These are phyloP conservation scores for Themeda triandra DNA, from an alignment of 176 grass and related monocot genomes.

Conservation along the genomic window DNA sequence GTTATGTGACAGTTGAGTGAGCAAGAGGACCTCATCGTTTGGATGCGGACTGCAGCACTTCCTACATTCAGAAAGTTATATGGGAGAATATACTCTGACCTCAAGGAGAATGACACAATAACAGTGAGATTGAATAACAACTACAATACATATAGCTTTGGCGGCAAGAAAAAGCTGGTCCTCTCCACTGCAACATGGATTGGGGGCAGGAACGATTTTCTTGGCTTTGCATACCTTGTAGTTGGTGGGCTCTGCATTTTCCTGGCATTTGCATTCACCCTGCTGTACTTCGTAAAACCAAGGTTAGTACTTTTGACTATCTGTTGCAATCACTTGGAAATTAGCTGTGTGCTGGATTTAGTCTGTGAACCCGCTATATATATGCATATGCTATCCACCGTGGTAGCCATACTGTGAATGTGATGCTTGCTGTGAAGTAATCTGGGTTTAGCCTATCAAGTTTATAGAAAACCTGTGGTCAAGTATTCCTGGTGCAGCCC, in stretches of 20 bases:
- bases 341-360: conserved; percentile 9
- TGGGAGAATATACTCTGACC: conserved; percentile 71
- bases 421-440: neutral
- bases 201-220: conserved; percentile 83
- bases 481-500: neutral
- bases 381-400: neutral
- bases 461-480: conserved; percentile 15
- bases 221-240: conserved; percentile 72
- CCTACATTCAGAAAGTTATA: conserved; percentile 92
- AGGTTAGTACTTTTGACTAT: conserved; percentile 48
- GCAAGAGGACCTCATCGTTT: conserved; percentile 89
- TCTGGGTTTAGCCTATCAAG: neutral
- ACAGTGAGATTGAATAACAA: conserved; percentile 67
- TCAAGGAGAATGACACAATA: conserved; percentile 77
- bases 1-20: conserved; percentile 53
- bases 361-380: neutral
- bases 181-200: conserved; percentile 92
- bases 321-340: neutral
- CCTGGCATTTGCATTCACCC: conserved; percentile 61
- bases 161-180: conserved; percentile 83
- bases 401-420: neutral
- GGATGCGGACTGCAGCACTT: conserved; percentile 92
- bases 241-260: conserved; percentile 82
- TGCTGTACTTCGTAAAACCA: conserved; percentile 79
- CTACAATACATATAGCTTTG: conserved; percentile 85